Conservation (phyloP, 768 basidiomycete genomes). For the Arthromyces matolae region DNA sequence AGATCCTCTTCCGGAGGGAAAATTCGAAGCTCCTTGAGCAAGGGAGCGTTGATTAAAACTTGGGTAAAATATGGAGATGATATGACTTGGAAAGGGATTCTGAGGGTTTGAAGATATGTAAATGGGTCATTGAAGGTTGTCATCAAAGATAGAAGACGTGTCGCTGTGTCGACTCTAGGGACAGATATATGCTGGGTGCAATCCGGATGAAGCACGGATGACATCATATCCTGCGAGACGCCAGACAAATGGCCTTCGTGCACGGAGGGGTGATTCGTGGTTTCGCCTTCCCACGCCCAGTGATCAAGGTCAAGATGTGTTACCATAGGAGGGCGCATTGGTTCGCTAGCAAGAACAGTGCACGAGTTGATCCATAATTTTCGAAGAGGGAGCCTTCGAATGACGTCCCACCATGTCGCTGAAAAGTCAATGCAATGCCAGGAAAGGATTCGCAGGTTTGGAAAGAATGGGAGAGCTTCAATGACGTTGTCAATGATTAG, state of each 20-base stretch:
- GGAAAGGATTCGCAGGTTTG: constrained; percentile 28
- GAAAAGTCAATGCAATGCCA: constrained; percentile 37
- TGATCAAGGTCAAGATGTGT: constrained; percentile 31
- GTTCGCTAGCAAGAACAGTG: constrained; percentile 13
- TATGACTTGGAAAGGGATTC: constrained; percentile 26
- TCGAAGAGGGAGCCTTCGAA: constrained; percentile 25
- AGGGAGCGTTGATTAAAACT: constrained; percentile 27
- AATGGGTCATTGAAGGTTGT: constrained; percentile 13
- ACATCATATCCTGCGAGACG: constrained; percentile 24
- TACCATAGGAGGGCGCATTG: constrained; percentile 17
- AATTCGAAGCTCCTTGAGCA: constrained; percentile 28
- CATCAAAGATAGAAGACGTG: constrained; percentile 24
- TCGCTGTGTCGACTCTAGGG: constrained; percentile 29
- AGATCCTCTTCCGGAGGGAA: constrained; percentile 26
- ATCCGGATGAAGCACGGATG: constrained; percentile 26
- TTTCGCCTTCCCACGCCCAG: constrained; percentile 34
- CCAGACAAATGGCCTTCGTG: constrained; percentile 30
- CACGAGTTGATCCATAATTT: constrained; percentile 33
- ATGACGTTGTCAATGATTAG: constrained; percentile 31
- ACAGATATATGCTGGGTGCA: constrained; percentile 28
- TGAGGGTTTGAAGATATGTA: constrained; percentile 18
- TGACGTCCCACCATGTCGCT: constrained; percentile 27
- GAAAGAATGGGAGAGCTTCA: constrained; percentile 26
- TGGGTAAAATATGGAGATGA: constrained; percentile 20
- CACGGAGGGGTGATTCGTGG: constrained; percentile 31